phyloP scores from a whole-genome alignment of 116 monocot genomes.

The Posidonia oceanica region DNA sequence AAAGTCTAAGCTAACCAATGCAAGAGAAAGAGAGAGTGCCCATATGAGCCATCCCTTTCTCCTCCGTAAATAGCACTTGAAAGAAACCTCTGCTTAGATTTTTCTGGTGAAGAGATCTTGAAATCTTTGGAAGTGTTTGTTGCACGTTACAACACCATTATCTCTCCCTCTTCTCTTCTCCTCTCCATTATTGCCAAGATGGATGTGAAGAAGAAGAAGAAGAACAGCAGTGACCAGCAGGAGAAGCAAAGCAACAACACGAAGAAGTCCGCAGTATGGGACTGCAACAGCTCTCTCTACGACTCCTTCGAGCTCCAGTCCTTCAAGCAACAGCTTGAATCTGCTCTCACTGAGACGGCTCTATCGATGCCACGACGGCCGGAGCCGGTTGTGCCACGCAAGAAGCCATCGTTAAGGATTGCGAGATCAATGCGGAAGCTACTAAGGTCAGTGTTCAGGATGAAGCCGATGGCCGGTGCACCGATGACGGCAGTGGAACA shows the following conservation, averaged over 20 bases:
- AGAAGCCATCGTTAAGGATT: neutral
- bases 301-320: slow-evolving; percentile 72
- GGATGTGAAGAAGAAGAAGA: neutral
- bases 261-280: slow-evolving; percentile 38
- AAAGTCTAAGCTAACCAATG: neutral
- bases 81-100: neutral
- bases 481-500: neutral
- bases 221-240: neutral
- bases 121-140: neutral
- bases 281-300: slow-evolving; percentile 61
- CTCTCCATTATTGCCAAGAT: neutral
- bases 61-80: neutral
- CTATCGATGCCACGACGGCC: slow-evolving; percentile 29
- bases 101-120: neutral
- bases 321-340: slow-evolving; percentile 42
- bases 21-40: neutral
- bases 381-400: neutral
- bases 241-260: neutral
- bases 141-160: neutral
- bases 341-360: slow-evolving; percentile 28
- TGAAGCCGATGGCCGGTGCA: neutral
- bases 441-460: neutral
- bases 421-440: neutral
- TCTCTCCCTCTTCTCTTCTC: neutral
- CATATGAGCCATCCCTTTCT: too few relatives aligned